Evolutionary conservation across 2,329 filamentous ascomycete genomes (phyloP).

Genomic region (Colletotrichum simmondsii): DNA sequence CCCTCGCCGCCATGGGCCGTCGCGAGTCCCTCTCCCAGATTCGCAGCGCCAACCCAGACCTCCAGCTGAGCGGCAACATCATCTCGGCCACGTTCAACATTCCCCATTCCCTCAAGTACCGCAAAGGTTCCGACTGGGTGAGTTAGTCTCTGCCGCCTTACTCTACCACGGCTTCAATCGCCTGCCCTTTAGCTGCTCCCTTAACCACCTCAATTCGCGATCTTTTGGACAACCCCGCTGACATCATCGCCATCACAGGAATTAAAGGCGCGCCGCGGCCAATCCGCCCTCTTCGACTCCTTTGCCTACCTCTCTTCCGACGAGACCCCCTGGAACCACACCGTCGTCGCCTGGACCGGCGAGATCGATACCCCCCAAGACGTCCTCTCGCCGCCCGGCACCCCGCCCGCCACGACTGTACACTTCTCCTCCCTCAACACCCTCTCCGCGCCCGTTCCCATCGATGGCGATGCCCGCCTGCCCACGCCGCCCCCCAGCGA

Average conservation of each 20-base stretch:
- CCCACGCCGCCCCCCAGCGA: slow-evolving; percentile 71
- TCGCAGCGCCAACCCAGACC: slow-evolving; percentile 64
- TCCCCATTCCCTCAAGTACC: slow-evolving; percentile 69
- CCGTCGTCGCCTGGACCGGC: slow-evolving; percentile 93
- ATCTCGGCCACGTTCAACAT: slow-evolving; percentile 75
- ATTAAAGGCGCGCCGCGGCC: slow-evolving; percentile 81
- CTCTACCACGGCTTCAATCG: no score
- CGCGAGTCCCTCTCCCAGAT: slow-evolving; percentile 66
- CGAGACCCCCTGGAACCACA: slow-evolving; percentile 88
- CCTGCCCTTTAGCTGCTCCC: neutral
- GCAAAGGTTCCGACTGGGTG: slow-evolving; percentile 71
- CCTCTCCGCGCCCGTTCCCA: slow-evolving; percentile 81
- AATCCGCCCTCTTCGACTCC: slow-evolving; percentile 92
- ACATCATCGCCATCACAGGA: slow-evolving; percentile 61
- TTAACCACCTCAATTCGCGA: neutral
- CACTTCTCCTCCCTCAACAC: slow-evolving; percentile 72
- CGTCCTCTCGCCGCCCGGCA: slow-evolving; percentile 56
- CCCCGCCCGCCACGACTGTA: slow-evolving; percentile 61
- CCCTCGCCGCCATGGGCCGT: slow-evolving; percentile 53
- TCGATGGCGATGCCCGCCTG: slow-evolving; percentile 69
- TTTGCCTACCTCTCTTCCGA: slow-evolving; percentile 89
- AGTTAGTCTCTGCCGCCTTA: no score
- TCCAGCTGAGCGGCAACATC: slow-evolving; percentile 71
- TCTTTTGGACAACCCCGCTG: slow-evolving; percentile 9
- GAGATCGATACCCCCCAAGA: slow-evolving; percentile 73